Evolutionary conservation across 306 rosid genomes (phyloP).

Genomic region (Trifolium subterraneum): DNA sequence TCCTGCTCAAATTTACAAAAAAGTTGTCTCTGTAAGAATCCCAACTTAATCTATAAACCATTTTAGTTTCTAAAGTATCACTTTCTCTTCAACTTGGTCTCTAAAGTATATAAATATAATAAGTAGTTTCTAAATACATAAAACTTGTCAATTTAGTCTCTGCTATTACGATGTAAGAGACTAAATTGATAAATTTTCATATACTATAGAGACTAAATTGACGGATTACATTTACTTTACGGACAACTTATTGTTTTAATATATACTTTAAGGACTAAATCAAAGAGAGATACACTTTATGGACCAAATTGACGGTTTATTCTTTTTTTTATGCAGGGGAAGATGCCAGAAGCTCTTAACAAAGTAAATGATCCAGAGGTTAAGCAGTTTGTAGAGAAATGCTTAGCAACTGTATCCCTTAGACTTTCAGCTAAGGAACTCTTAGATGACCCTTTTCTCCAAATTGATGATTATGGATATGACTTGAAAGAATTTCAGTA

Average conservation of each 20-base stretch:
- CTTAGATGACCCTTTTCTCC: conserved; percentile 85
- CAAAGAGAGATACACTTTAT: no score
- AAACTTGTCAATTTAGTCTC: neutral
- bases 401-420: conserved; percentile 78
- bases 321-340: conserved; percentile 57
- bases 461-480: conserved; percentile 65
- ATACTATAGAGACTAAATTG: neutral
- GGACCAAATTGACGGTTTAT: no score
- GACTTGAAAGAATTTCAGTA: conserved; percentile 51
- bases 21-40: conserved; percentile 78
- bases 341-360: conserved; percentile 81
- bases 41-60: neutral
- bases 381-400: conserved; percentile 79
- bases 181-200: neutral
- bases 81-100: neutral
- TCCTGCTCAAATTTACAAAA: conserved; percentile 97
- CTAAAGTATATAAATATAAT: neutral
- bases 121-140: no score
- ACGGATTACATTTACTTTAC: no score
- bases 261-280: no score
- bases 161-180: neutral
- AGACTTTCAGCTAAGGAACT: conserved; percentile 90
- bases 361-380: conserved; percentile 81
- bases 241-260: no score
- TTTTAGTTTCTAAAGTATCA: neutral